A percentile compares a stretch with the other conserved stretches of the same genome.
phyloP scores from a whole-genome alignment of 1,284 basidiomycete species.

The Ceratobasidium sp. region DNA sequence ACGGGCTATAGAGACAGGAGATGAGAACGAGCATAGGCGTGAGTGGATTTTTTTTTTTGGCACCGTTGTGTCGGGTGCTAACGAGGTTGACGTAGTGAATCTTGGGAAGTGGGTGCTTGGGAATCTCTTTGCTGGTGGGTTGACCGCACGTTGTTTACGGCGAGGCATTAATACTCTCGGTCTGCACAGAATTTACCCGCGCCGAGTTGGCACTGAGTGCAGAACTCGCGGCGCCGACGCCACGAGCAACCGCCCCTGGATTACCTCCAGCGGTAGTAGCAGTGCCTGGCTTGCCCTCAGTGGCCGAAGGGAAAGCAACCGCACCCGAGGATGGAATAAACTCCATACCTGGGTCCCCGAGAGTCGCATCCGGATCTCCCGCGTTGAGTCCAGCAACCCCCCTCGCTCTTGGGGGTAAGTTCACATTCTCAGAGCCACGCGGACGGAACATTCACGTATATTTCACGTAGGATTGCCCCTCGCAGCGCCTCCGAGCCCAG shows the following conservation, averaged over 20 bases:
- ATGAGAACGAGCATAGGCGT: constrained; percentile 74
- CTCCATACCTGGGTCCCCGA: constrained; percentile 29
- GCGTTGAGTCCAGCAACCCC: constrained; percentile 14
- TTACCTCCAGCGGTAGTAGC: constrained; percentile 17
- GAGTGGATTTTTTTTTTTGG: constrained; percentile 55
- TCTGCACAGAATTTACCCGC: constrained; percentile 41
- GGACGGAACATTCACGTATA: not conserved
- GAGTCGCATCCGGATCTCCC: not conserved
- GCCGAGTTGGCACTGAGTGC: constrained; percentile 41
- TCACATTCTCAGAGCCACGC: not conserved
- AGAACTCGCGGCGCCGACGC: constrained; percentile 28
- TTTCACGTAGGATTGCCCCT: constrained; percentile 17
- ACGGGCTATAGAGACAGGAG: constrained; percentile 64
- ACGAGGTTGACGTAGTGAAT: constrained; percentile 67
- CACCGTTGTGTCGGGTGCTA: constrained; percentile 49
- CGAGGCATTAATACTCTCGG: not conserved
- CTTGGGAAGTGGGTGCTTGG: constrained; percentile 82
- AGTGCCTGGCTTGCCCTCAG: constrained; percentile 15
- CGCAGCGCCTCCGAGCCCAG: constrained; percentile 18
- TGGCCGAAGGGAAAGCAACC: constrained; percentile 15
- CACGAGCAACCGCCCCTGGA: constrained; percentile 12
- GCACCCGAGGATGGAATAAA: constrained; percentile 23
- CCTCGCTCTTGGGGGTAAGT: constrained; percentile 15
- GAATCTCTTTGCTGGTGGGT: constrained; percentile 70
- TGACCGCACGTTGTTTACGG: constrained; percentile 1